phyloP scores from a whole-genome alignment of 345 rosid species.

The Citrus glauca region DNA sequence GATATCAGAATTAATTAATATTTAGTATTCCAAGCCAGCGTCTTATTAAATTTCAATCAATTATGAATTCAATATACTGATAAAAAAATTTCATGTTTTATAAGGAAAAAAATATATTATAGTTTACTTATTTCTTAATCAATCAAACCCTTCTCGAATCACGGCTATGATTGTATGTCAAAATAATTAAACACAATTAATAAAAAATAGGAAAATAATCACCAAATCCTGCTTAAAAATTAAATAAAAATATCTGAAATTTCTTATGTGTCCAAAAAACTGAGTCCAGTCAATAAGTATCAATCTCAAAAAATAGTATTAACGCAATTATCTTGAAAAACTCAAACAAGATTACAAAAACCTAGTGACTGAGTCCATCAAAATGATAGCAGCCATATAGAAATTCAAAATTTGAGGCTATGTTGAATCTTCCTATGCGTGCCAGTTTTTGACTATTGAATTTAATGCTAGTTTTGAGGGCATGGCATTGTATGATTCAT shows the following conservation, averaged over 20 bases:
- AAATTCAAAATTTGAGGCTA: slow-evolving; percentile 10
- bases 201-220: too few species aligned
- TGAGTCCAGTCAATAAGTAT: background rate
- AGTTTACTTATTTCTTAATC: too few species aligned
- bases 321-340: background rate
- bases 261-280: background rate
- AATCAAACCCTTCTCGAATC: background rate
- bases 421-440: slow-evolving; percentile 8
- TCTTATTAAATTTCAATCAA: background rate
- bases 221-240: too few species aligned
- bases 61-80: background rate
- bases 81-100: too few species aligned
- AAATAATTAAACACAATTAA: background rate
- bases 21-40: background rate
- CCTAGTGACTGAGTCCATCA: background rate
- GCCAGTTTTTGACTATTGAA: slow-evolving; percentile 20
- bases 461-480: background rate
- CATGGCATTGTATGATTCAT: background rate
- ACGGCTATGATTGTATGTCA: background rate
- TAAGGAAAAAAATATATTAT: too few species aligned
- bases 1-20: background rate
- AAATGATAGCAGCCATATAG: background rate
- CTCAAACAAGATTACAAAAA: background rate
- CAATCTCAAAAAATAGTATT: background rate
- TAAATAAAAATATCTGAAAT: too few species aligned